A percentile compares a stretch with the other conserved stretches of the same genome.
phyloP scores from a whole-genome alignment of 1,139 yeast genomes.

The Saccharomyces hybrid region DNA sequence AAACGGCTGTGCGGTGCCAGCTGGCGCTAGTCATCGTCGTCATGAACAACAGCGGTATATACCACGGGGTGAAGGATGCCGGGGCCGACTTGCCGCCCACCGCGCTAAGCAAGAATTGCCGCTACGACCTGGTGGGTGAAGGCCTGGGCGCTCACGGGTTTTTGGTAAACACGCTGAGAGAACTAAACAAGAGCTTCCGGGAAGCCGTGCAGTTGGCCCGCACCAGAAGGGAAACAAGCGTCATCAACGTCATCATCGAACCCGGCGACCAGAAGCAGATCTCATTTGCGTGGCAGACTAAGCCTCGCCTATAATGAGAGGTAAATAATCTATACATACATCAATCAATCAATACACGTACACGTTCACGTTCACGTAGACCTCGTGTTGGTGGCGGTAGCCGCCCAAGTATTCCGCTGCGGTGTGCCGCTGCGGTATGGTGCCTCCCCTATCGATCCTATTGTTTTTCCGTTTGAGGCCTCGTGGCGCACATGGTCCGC shows the following conservation, averaged over 20 bases:
- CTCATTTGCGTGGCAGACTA: conserved; percentile 54
- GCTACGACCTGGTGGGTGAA: conserved; percentile 46
- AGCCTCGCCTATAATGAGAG: conserved; percentile 9
- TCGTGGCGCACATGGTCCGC: neutral
- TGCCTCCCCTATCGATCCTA: neutral
- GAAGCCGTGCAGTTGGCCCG: conserved; percentile 36
- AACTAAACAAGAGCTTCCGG: conserved; percentile 36
- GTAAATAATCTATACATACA: too few species aligned
- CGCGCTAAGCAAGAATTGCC: conserved; percentile 46
- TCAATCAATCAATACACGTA: neutral
- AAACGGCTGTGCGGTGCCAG: conserved; percentile 48
- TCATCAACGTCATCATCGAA: conserved; percentile 52
- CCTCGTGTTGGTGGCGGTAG: too few species aligned
- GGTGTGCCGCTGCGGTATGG: neutral
- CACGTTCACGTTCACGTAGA: neutral
- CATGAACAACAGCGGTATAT: conserved; percentile 63
- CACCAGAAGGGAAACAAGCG: conserved; percentile 33
- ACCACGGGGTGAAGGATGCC: conserved; percentile 45
- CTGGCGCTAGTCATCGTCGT: conserved; percentile 50
- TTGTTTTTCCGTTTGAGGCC: neutral
- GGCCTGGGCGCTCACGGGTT: conserved; percentile 51
- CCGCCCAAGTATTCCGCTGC: too few species aligned
- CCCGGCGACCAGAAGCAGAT: conserved; percentile 47
- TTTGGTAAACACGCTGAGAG: conserved; percentile 36
- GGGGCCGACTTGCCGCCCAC: conserved; percentile 44